A percentile compares a stretch with the other conserved stretches of the same genome.
Conservation (phyloP, 176 grass and related monocot species). For the Ampelocalamus luodianensis region DNA sequence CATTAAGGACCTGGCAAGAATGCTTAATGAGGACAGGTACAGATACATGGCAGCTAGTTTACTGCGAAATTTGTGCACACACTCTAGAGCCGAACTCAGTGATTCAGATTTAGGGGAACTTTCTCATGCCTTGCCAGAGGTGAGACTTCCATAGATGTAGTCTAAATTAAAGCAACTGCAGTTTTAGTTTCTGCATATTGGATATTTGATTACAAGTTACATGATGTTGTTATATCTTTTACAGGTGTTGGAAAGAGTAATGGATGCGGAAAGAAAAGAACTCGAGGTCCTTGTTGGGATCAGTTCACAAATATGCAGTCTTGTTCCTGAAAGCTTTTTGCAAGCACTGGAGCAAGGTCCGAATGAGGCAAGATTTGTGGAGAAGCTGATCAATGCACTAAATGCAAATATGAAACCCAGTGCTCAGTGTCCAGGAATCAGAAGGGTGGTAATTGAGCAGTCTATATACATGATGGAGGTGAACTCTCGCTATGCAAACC, state of each 20-base stretch:
- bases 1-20: background rate
- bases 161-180: background rate
- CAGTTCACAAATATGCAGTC: background rate
- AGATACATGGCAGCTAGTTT: background rate
- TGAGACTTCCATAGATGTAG: background rate
- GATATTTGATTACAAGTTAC: background rate
- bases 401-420: background rate
- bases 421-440: background rate
- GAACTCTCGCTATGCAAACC: background rate
- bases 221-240: too few relatives aligned
- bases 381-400: background rate
- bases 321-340: background rate
- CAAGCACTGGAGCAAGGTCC: background rate
- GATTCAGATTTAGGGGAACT: background rate
- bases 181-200: background rate
- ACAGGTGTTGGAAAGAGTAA: conserved; percentile 28
- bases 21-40: background rate
- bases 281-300: conserved; percentile 15
- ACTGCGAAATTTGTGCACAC: too few relatives aligned
- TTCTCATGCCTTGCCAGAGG: background rate
- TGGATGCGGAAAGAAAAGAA: background rate
- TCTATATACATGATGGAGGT: background rate
- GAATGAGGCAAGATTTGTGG: background rate
- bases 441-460: conserved; percentile 13
- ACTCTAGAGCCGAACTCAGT: background rate